Base-by-base conservation (phyloP, 257 asterid species). In the Forsythia suspensa region DNA sequence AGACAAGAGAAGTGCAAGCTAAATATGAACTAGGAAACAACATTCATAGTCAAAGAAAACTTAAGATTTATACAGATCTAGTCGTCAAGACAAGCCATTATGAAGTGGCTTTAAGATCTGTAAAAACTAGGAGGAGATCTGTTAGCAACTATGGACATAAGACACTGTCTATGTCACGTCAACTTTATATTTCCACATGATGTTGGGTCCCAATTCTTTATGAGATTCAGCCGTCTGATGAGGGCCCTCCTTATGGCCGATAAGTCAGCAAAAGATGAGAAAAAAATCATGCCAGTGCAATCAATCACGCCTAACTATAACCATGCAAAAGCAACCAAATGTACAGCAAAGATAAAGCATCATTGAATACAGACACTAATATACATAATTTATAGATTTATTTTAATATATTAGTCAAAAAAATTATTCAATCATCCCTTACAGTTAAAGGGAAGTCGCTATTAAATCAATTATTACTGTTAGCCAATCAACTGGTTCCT, bases 181-280 rank as follows among this genome's bases (percentile, higher is more conserved):
- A 24, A 10, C 78, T 87, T 81, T 71, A 76, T 68, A 77, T 77
- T 82, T 84, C 65, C 86, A 80, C 89, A 82, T 85, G 86, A 82
- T 55, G 78, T 44, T 78, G 81, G 86, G 71, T 84, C 86, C 88
- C 84, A 82, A 70, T 11, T 20, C 71, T 73, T 84, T 38, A 72
- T 77, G 82, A 84, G 86, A 74, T 82, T 84, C 76, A 72, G 85
- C 79, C 79, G 74, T 78, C 82, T 71, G 70, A 72, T 70, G 90
- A 77, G 91, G 92, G 83, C 76, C 94, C 90, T 85, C 94, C 90
- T 85, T 63, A 42, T 81, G 71, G 78, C 72, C 85, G 81, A 81
- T 85, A 82, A 81, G 75, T 80, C 83, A 68, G 71, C 42, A 82
- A 79, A 84, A 67, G 48, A 78, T 41, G 43, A 71, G 73, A 72